Percentiles rank a stretch among this genome's conserved stretches.
Conservation (phyloP, 768 basidiomycete species). For the Cystobasidiopsis lactophilus region DNA sequence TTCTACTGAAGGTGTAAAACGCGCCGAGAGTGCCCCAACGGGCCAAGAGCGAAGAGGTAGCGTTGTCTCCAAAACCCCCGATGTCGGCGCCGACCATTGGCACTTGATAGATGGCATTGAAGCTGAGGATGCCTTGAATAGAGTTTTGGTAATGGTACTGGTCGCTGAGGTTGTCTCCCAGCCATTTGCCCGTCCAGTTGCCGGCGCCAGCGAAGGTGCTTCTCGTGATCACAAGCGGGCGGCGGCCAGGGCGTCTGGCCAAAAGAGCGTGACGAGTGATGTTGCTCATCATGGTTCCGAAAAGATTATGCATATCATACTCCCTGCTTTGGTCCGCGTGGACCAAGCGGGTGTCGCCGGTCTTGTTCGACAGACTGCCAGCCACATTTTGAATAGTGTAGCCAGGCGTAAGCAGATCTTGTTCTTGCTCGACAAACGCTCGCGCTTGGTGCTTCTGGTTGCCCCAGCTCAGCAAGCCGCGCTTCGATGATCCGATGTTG, state of each 20-base stretch:
- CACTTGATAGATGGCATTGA: constrained; percentile 41
- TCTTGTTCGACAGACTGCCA: constrained; percentile 31
- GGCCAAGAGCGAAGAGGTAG: not conserved
- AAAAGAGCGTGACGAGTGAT: constrained; percentile 42
- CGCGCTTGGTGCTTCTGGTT: too few relatives aligned
- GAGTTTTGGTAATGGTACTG: constrained; percentile 34
- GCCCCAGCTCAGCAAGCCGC: too few relatives aligned
- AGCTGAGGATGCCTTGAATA: constrained; percentile 45
- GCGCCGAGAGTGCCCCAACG: constrained; percentile 4
- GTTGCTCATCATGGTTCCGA: constrained; percentile 48
- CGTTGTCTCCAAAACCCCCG: constrained; percentile 1
- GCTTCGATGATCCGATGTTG: too few relatives aligned
- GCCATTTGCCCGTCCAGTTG: constrained; percentile 46
- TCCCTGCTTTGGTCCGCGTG: constrained; percentile 11
- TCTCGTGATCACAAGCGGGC: constrained; percentile 46
- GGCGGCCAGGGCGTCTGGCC: constrained; percentile 37
- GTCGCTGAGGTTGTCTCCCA: constrained; percentile 32
- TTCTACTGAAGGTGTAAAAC: not conserved
- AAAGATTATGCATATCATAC: constrained; percentile 33
- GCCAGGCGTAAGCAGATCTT: too few relatives aligned
- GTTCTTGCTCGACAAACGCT: too few relatives aligned
- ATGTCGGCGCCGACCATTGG: constrained; percentile 33
- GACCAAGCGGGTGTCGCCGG: constrained; percentile 25
- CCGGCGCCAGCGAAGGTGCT: constrained; percentile 54
- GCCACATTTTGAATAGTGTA: constrained; percentile 40